Percentiles rank a stretch among this genome's conserved stretches.
These are phyloP conservation scores for Lojkania enalia DNA, from an alignment of 2,329 filamentous ascomycete species.

Conservation along the genomic window DNA sequence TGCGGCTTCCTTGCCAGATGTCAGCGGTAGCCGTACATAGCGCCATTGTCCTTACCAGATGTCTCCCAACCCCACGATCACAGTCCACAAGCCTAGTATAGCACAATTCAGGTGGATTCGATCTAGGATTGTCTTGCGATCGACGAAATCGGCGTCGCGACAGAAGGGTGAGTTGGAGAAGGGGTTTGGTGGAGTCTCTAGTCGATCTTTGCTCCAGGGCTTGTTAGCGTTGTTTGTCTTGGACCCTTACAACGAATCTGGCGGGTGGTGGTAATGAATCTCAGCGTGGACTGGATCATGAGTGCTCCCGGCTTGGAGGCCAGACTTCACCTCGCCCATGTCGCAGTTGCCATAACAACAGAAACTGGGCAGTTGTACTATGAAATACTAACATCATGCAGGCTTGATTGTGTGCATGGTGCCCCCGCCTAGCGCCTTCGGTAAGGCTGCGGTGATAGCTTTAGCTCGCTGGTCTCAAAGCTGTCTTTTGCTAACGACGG, in stretches of 20 bases:
- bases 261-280: slow-evolving; percentile 8
- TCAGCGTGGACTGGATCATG: slow-evolving; percentile 11
- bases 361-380: too few species aligned
- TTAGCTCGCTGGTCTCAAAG: too few species aligned
- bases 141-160: slow-evolving; percentile 32
- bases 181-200: slow-evolving; percentile 5
- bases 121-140: slow-evolving; percentile 19
- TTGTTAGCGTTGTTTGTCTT: too few species aligned
- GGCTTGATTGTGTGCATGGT: too few species aligned
- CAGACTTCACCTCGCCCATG: too few species aligned
- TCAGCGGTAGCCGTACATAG: not conserved
- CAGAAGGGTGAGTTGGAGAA: slow-evolving; percentile 31
- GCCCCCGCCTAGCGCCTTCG: too few species aligned
- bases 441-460: too few species aligned
- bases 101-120: slow-evolving; percentile 31
- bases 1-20: slow-evolving; percentile 10
- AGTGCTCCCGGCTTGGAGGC: slow-evolving; percentile 12
- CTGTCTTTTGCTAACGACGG: too few species aligned
- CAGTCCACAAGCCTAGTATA: slow-evolving; percentile 27
- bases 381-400: too few species aligned
- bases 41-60: slow-evolving; percentile 1
- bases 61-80: slow-evolving; percentile 24
- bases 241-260: too few species aligned
- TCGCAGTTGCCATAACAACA: too few species aligned
- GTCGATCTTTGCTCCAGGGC: too few species aligned